phyloP scores from a whole-genome alignment of 257 asterid species.

The Catharanthus roseus region DNA sequence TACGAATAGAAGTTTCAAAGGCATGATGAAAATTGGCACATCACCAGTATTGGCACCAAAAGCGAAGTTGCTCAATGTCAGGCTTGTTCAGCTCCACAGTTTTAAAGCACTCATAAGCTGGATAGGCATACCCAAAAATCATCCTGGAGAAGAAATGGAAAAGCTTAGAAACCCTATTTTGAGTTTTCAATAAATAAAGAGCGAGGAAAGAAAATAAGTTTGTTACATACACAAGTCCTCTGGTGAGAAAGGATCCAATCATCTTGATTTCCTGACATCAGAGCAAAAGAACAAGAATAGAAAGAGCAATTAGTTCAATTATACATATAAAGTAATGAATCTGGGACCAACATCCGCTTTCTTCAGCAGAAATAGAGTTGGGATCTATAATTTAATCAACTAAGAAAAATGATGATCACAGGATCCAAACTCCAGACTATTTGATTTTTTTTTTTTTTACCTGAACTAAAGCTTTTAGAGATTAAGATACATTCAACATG shows the following conservation, averaged over 20 bases:
- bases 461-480: background rate
- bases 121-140: constrained; percentile 84
- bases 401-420: background rate
- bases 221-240: constrained; percentile 68
- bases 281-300: constrained; percentile 11
- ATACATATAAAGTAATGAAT: background rate
- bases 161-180: constrained; percentile 15
- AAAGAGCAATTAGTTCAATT: constrained; percentile 13
- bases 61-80: constrained; percentile 75
- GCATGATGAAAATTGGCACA: constrained; percentile 3
- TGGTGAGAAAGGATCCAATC: constrained; percentile 82
- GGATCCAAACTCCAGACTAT: background rate
- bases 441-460: background rate
- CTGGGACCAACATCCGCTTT: background rate
- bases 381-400: background rate
- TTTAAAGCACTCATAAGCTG: constrained; percentile 87
- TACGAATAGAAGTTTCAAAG: constrained; percentile 7
- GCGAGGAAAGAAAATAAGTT: constrained; percentile 6
- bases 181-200: constrained; percentile 9
- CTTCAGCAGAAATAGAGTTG: background rate
- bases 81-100: constrained; percentile 88
- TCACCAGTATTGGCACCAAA: constrained; percentile 98
- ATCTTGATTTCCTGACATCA: constrained; percentile 55
- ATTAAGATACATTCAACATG: background rate
- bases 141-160: constrained; percentile 45